These are phyloP conservation scores for Calonectria pauciramosa DNA, from an alignment of 2,329 filamentous ascomycete genomes.

Conservation along the genomic window DNA sequence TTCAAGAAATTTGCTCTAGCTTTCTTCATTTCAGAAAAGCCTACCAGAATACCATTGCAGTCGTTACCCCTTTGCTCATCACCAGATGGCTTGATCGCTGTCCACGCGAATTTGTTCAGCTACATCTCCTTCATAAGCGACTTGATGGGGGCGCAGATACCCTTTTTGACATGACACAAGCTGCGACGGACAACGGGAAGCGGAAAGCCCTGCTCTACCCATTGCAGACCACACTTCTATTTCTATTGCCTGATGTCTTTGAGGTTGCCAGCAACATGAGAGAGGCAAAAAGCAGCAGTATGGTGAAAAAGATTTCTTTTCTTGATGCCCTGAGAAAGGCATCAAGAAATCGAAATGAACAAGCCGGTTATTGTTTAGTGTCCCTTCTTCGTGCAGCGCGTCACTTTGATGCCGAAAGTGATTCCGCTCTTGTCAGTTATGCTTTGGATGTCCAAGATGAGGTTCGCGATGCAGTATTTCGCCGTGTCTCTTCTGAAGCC, in stretches of 20 bases:
- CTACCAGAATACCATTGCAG: slow-evolving; percentile 74
- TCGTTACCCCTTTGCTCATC: slow-evolving; percentile 74
- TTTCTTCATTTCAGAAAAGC: slow-evolving; percentile 76
- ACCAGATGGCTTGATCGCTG: slow-evolving; percentile 76
- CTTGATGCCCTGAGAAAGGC: slow-evolving; percentile 74
- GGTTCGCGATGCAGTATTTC: slow-evolving; percentile 75
- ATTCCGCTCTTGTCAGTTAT: slow-evolving; percentile 75
- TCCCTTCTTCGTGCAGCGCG: slow-evolving; percentile 73
- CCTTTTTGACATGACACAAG: slow-evolving; percentile 77
- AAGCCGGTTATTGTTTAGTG: slow-evolving; percentile 76
- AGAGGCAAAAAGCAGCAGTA: slow-evolving; percentile 72
- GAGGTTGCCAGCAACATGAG: slow-evolving; percentile 77
- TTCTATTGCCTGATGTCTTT: slow-evolving; percentile 77
- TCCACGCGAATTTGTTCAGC: slow-evolving; percentile 73
- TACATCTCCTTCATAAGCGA: slow-evolving; percentile 72
- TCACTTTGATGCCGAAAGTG: slow-evolving; percentile 74
- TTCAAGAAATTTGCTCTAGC: slow-evolving; percentile 76
- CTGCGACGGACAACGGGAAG: slow-evolving; percentile 69
- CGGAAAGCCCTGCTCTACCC: slow-evolving; percentile 71
- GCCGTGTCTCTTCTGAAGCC: slow-evolving; percentile 62
- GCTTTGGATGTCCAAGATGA: slow-evolving; percentile 79
- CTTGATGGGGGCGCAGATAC: slow-evolving; percentile 77
- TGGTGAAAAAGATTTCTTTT: slow-evolving; percentile 76
- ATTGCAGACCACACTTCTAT: slow-evolving; percentile 72
- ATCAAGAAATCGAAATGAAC: slow-evolving; percentile 74